Evolutionary conservation across 2,329 filamentous ascomycete genomes (phyloP), one percentile per base, ranked within the genome.

Genomic region (Cytospora piceae): DNA sequence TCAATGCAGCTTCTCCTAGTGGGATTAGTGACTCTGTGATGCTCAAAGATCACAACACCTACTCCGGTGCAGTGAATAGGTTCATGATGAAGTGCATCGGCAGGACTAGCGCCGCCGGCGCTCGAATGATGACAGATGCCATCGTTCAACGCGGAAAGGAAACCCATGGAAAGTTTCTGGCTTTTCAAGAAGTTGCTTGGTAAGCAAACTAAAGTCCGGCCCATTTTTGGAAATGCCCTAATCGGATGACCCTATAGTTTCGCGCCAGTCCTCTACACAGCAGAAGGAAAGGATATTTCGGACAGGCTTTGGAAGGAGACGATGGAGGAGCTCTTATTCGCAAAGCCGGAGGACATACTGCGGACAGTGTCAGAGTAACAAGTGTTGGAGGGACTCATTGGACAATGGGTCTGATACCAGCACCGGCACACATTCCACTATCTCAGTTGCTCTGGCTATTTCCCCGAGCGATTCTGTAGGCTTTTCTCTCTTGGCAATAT

Each of bases 271-370:
- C 37, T 71, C 5, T 71, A 72, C 58, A 60, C 62, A 1, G 14
- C 56, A 2, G 70, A 71, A 20, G 69, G 69, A 2, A 49, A 66
- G 37, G 27, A 34, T 5, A 64, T 71, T 3, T 66, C 65, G 5
- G 34, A 70, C 9, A 60, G 49, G 27, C 54, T 73, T 2, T 73
- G 72, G 71, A 59, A 70, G 12, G 72, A 74, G 64, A 74, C 71
- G 11, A 66, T 73, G 69, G 34, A 58, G 4, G 71, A 74, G 56
- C 56, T 73, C 27, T 61, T 69, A 1, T 73, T 73, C 66, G 72
- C 69, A 17, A 67, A 66, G 14, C 52, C 49, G 2, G 58, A 46
- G 20, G 32, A 17, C 20, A 65, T 65, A 49, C 22, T 53, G n/a
- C 14, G 12, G 42, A 46, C 42, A 46, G 14, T 46, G 4, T 3